Base-by-base conservation (phyloP, 208 protist genomes). In the Trypanosoma melophagium region DNA sequence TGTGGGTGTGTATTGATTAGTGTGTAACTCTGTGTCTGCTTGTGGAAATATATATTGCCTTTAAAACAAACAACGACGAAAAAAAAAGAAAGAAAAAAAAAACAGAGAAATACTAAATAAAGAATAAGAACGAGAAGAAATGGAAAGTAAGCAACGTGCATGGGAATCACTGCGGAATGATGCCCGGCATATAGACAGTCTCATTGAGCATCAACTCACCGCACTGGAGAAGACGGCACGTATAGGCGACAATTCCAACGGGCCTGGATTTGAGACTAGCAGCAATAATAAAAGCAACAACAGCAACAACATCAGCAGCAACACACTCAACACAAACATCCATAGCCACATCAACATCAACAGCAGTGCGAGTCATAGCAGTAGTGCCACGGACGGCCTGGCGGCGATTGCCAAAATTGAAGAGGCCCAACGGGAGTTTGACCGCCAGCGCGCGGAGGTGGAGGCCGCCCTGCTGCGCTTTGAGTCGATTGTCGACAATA, bases 161-260 rank as follows among this genome's bases (percentile, higher is more conserved):
- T 91, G 84, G 84, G 83, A 91, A 44, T 74, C 77, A 0, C 75
- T 90, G 55, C 85, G 88, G 17, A 77, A 73, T 22, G 85, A 94
- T 60, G 88, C 79, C 17, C 81, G 84, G 17, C 85, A 90, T 38
- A 62, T 69, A 3, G 88, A 94, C 25, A 60, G 77, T 25, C 56
- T 77, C 12, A 61, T 90, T 52, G 85, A 94, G 53, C 69, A 76
- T 21, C 75, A 94, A 63, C 72, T 94, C 7, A 65, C 50, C 22
- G 60, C 50, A 9, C 59, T 94, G 13, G 88, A 94, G 45, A 35
- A 17, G 2, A 51, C 74, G 8, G 74, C 83, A 0, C 69, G 75
- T 42, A 73, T 85, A 21, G 71, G 78, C 25, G 81, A 86, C 1
- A 56, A 45, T 28, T 68, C 65, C 31, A 45, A 74, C 0, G 24